Percentiles rank a stretch among this genome's conserved stretches.
These are phyloP conservation scores for Mrakiaceae sp. DNA, from an alignment of 1,284 basidiomycete genomes.

Conservation along the genomic window DNA sequence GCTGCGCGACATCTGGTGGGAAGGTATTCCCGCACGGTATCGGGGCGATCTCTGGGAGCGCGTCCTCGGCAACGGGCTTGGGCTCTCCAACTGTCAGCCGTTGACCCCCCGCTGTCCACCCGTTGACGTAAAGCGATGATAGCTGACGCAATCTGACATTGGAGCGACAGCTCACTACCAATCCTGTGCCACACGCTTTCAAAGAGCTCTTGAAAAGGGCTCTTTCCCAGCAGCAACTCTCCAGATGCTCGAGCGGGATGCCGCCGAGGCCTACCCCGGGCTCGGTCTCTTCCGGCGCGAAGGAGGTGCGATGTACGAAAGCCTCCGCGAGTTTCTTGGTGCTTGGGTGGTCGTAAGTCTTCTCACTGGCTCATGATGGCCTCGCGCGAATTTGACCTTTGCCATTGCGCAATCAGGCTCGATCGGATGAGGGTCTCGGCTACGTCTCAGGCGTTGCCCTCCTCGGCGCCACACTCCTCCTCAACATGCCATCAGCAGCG, in stretches of 20 bases:
- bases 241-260: conserved; percentile 5
- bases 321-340: conserved; percentile 11
- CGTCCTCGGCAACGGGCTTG: conserved; percentile 77
- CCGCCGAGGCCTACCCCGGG: not conserved
- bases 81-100: conserved; percentile 64
- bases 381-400: not conserved
- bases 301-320: not conserved
- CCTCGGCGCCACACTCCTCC: conserved; percentile 8
- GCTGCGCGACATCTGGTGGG: conserved; percentile 77
- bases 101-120: not conserved
- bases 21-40: conserved; percentile 75
- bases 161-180: not conserved
- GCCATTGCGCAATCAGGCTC: not conserved
- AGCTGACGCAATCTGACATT: not conserved
- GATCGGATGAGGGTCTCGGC: conserved; percentile 13
- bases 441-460: conserved; percentile 11
- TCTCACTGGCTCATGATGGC: not conserved
- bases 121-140: not conserved
- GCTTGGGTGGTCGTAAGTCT: conserved; percentile 16
- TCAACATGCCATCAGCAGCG: conserved; percentile 10
- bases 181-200: conserved; percentile 4
- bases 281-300: conserved; percentile 6
- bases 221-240: conserved; percentile 1
- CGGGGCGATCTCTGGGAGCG: conserved; percentile 77
- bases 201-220: not conserved